Conservation (phyloP, 2,329 filamentous ascomycete species). For the Monosporascus sp. region DNA sequence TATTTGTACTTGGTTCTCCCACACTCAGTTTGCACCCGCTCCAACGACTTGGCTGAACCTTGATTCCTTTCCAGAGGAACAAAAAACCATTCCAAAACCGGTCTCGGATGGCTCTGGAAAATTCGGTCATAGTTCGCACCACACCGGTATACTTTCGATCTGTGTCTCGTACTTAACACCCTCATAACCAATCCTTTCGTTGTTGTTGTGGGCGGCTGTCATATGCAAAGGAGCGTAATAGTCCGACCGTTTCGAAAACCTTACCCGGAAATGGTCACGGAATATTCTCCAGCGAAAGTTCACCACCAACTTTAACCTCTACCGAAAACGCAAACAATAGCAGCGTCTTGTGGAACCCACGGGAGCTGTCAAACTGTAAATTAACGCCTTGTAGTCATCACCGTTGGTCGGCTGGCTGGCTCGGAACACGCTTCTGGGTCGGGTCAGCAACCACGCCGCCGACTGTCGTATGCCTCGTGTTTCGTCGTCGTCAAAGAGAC, state of each 20-base stretch:
- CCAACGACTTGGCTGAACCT: neutral
- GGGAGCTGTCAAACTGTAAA: neutral
- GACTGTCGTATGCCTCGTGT: slow-evolving; percentile 54
- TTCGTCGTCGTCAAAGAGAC: slow-evolving; percentile 55
- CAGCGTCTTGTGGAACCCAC: neutral
- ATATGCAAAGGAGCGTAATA: neutral
- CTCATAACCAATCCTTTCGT: neutral
- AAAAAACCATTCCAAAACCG: neutral
- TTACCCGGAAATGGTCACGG: neutral
- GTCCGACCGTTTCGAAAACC: neutral
- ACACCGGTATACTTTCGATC: neutral
- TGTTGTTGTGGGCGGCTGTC: neutral
- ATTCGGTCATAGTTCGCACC: neutral
- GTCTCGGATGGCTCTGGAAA: neutral
- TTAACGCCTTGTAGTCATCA: neutral
- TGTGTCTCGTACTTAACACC: neutral
- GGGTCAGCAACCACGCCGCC: slow-evolving; percentile 27
- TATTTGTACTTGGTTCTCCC: neutral
- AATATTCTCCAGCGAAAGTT: neutral
- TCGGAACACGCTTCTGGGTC: slow-evolving; percentile 40
- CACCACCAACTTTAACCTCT: neutral
- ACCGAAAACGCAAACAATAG: neutral
- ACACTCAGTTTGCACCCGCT: neutral
- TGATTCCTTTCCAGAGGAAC: neutral
- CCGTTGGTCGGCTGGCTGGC: slow-evolving; percentile 31